Percentiles rank a stretch among this genome's conserved stretches.
These are phyloP conservation scores for Phyllosticta paracitricarpa DNA, from an alignment of 2,329 filamentous ascomycete species.

Conservation along the genomic window DNA sequence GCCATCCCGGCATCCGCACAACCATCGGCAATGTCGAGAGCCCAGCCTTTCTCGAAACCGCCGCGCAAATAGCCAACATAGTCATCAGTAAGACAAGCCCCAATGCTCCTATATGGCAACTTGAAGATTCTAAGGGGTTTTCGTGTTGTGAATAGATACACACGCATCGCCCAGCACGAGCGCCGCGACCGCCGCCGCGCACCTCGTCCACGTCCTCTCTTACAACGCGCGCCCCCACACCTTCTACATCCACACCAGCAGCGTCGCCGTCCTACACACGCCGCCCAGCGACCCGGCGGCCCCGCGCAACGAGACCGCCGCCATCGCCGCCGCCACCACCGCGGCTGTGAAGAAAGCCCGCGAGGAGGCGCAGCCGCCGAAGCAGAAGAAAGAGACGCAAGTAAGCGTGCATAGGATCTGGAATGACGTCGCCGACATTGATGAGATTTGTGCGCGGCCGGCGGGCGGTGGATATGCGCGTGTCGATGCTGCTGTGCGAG, in stretches of 20 bases:
- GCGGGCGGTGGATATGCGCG: background rate
- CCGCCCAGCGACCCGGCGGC: background rate
- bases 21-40: background rate
- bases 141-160: background rate
- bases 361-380: background rate
- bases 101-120: background rate
- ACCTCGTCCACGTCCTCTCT: background rate
- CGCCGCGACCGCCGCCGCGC: background rate
- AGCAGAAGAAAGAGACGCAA: background rate
- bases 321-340: background rate
- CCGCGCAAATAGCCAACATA: background rate
- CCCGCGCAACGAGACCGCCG: background rate
- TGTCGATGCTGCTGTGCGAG: background rate
- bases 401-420: background rate
- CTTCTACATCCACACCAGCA: background rate
- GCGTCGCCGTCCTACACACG: background rate
- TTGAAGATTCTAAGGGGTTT: background rate
- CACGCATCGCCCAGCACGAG: background rate
- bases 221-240: background rate
- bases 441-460: background rate
- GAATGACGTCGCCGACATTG: slow-evolving; percentile 1
- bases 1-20: background rate
- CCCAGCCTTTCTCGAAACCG: background rate
- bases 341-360: background rate
- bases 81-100: background rate